phyloP scores from a whole-genome alignment of 768 basidiomycete genomes.

The Polyporus arcularius region DNA sequence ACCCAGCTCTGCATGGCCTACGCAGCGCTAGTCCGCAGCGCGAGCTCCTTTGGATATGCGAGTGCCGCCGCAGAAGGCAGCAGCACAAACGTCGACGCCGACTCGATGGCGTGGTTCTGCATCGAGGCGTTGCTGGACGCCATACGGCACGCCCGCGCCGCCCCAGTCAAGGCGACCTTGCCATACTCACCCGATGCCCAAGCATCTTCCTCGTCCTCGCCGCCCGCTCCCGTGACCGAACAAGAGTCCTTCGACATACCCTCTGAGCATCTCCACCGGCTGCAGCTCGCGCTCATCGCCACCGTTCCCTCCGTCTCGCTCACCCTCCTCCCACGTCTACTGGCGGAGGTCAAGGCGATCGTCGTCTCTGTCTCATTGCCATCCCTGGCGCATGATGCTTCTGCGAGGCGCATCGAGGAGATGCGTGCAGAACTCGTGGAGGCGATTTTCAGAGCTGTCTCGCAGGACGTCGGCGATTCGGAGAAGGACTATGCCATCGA shows the following conservation, averaged over 20 bases:
- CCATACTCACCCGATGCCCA: constrained; percentile 20
- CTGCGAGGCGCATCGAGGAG: background rate
- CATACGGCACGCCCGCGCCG: constrained; percentile 33
- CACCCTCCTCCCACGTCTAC: constrained; percentile 51
- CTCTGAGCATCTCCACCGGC: constrained; percentile 44
- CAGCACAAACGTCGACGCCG: constrained; percentile 11
- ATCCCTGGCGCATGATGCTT: background rate
- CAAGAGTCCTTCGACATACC: background rate
- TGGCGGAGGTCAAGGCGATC: constrained; percentile 45
- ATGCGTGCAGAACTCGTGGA: constrained; percentile 49
- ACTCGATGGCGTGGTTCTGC: constrained; percentile 69
- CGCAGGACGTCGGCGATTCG: constrained; percentile 63
- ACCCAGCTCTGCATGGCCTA: constrained; percentile 75
- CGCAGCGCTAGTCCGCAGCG: constrained; percentile 66
- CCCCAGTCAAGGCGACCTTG: constrained; percentile 1
- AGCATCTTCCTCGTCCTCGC: background rate
- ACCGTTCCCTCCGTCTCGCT: constrained; percentile 64
- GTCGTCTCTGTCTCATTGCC: background rate
- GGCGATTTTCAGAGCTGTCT: constrained; percentile 63
- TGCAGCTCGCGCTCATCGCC: constrained; percentile 68
- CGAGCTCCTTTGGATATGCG: constrained; percentile 42
- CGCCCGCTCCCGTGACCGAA: background rate
- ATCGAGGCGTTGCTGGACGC: constrained; percentile 54
- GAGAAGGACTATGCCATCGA: constrained; percentile 67
- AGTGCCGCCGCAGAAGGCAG: constrained; percentile 7